Conservation (phyloP, 108 stramenopile genomes). For the Cyclotella sp. region DNA sequence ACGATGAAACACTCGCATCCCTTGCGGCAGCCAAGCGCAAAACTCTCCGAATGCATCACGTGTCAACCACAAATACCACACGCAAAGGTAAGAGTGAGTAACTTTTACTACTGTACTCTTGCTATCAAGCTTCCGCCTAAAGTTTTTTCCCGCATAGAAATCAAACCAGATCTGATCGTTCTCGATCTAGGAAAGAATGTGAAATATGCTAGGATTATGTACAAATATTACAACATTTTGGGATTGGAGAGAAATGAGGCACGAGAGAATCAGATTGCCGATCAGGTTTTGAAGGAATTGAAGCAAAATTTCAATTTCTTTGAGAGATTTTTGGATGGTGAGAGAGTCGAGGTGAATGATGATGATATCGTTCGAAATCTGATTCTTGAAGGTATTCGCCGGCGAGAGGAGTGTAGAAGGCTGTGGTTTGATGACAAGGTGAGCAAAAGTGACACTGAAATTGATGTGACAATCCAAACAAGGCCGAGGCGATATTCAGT, state of each 20-base stretch:
- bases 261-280: background rate
- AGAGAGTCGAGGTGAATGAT: conserved; percentile 3
- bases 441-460: too few relatives aligned
- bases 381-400: background rate
- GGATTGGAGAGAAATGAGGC: background rate
- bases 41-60: background rate
- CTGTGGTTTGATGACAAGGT: background rate
- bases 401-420: background rate
- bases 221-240: background rate
- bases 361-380: background rate
- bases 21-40: background rate
- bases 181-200: background rate
- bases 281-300: background rate
- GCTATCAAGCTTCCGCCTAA: too few relatives aligned
- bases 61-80: background rate
- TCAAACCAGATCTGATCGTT: conserved; percentile 8
- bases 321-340: background rate
- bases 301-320: conserved; percentile 1
- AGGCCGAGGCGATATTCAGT: too few relatives aligned
- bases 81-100: background rate
- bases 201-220: background rate
- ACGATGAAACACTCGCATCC: background rate
- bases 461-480: too few relatives aligned
- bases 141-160: background rate
- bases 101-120: background rate